Evolutionary conservation across 768 basidiomycete species (phyloP), one percentile per base, ranked within the genome.

Genomic region (Lepiota venenata): DNA sequence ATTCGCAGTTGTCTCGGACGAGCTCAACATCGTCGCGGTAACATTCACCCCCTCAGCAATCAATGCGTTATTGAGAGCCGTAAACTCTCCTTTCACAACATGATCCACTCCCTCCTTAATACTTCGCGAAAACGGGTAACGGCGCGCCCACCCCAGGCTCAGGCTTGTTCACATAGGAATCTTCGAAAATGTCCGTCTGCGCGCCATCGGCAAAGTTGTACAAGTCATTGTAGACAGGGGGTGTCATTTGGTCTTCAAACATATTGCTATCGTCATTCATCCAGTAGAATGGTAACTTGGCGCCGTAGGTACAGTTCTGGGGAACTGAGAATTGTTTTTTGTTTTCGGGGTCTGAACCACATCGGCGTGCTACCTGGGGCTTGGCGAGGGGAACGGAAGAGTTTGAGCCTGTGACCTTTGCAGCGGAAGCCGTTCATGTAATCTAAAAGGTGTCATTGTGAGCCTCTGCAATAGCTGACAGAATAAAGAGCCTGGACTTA

Each of bases 371-470:
- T 14, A 87, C 66, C 57, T 84, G 72, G 32, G 86, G 67, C 15
- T 74, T 71, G 0, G 84, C 84, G 11, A 87, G 69, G 1, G 77
- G 64, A 2, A 78, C 75, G 25, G 60, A 74, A 2, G 83, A 83
- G 0, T 76, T 80, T 2, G 81, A 72, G 29, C 71, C 70, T 0
- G 80, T 82, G 47, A 88, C 64, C 52, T n/a, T 80, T 78, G 68
- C 88, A 89, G 56, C 78, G 77, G 75, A 88, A 88, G 3, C 82
- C 85, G 50, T 82, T 88, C 86, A 88, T 88, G 66, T 87, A 88
- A 62, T 82, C 82, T 83, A 56, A 5, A 42, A 39, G 10, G 3
- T 11, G 9, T 32, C 32, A 11, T 12, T 40, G 50, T 43, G 1
- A 25, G 36, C 5, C 6, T 8, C n/a, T 40, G 49, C n/a, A 54